Base-by-base conservation (phyloP, 2,329 filamentous ascomycete species). In the Rhinocladiella mackenziei region DNA sequence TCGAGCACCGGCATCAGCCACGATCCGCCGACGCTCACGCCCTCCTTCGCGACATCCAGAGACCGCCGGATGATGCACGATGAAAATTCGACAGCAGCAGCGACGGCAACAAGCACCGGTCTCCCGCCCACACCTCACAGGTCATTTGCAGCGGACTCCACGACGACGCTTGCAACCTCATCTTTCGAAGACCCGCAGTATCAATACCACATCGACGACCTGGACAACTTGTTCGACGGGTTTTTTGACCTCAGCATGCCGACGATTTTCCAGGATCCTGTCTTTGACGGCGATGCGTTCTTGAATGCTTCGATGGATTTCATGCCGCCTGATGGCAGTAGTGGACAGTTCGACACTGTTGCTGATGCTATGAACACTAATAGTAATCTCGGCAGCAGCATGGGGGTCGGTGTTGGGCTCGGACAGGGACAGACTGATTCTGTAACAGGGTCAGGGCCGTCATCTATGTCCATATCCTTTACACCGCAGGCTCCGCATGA, bases 221-320 rank as follows among this genome's bases (percentile, higher is more conserved):
- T 57, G 8, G 55, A 57, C 47, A 56, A 57, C 22, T 45, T 57
- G 28, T 57, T 57, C 43, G 55, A 56, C 18, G 53, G 53, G 30
- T 56, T 57, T 40, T 57, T 52, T 33, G 53, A 56, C 35, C 48
- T 57, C 23, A 51, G 45, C 26, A 56, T 56, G 48, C 55, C 55
- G 22, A 57, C 55, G 7, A 55, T 57, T 15, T 57, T 56, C 37
- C 47, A 56, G 34, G 54, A 55, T 30, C 51, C 54, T 17, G 28
- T 56, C 7, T 55, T 55, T 35, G 52, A 55, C 18, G 54, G 52
- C 33, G 51, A 51, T 13, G 46, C 51, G 11, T 56, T 52, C 28
- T 36, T 50, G 11, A 48, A 44, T 25, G 51, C 44, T 5, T 43
- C 45, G 13, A 10, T 51, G 14, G 40, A 47, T 23, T 42, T 50